A percentile compares a stretch with the other conserved stretches of the same genome.
phyloP scores from a whole-genome alignment of 495 filamentous ascomycete genomes.

The Penicillium cataractarum region DNA sequence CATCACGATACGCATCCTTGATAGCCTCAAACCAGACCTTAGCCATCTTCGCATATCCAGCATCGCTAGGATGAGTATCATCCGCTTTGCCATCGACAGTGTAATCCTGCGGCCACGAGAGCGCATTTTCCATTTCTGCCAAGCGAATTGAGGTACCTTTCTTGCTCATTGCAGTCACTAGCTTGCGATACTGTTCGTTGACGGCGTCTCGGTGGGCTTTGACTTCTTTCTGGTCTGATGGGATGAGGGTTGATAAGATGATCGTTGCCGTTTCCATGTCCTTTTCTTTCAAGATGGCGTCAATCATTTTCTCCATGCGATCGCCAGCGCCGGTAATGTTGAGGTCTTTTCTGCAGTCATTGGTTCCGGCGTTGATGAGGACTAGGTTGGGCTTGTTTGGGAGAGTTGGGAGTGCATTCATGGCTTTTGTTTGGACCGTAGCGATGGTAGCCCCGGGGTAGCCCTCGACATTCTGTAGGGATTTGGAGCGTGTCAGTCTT shows the following conservation, averaged over 20 bases:
- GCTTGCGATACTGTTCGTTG: neutral
- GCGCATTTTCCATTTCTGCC: neutral
- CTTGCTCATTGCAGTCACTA: neutral
- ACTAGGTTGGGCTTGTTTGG: neutral
- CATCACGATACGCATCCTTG: neutral
- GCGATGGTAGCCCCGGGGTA: neutral
- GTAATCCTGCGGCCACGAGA: neutral
- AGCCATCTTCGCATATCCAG: neutral
- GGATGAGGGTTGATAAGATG: neutral
- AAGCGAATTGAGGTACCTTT: neutral
- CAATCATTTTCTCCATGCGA: neutral
- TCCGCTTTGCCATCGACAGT: neutral
- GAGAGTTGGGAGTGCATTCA: neutral
- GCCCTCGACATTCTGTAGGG: neutral
- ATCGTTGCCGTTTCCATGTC: neutral
- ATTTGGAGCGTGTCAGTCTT: neutral
- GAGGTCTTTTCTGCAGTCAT: neutral
- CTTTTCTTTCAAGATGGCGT: neutral
- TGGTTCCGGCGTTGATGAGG: neutral
- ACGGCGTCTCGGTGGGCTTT: neutral
- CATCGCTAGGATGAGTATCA: neutral
- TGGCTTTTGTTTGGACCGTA: neutral
- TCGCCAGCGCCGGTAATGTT: neutral
- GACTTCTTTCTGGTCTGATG: neutral
- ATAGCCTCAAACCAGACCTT: constrained; percentile 1